Percentiles rank a stretch among this genome's conserved stretches.
phyloP scores from a whole-genome alignment of 345 rosid genomes.

The Gossypium raimondii region DNA sequence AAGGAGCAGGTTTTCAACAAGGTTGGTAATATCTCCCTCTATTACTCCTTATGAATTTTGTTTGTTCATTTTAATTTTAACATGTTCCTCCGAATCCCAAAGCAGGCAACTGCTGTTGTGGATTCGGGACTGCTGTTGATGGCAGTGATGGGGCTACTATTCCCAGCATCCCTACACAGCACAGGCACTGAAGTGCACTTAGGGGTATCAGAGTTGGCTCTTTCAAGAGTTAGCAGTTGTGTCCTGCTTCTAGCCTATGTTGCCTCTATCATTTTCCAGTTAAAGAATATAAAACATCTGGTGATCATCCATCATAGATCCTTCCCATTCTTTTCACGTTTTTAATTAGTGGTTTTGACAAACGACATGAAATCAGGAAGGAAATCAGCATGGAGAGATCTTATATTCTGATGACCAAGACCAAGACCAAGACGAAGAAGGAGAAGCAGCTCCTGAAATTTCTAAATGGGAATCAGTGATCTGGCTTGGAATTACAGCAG shows the following conservation, averaged over 20 bases:
- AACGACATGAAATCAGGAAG: constrained; percentile 46
- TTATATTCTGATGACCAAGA: background rate
- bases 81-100: background rate
- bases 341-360: constrained; percentile 14
- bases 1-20: constrained; percentile 31
- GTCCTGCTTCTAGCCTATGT: constrained; percentile 80
- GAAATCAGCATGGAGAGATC: constrained; percentile 30
- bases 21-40: background rate
- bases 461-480: constrained; percentile 69
- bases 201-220: constrained; percentile 82
- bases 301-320: background rate
- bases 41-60: background rate
- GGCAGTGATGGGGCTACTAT: constrained; percentile 92
- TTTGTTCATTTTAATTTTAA: background rate
- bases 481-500: constrained; percentile 79
- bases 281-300: constrained; percentile 47
- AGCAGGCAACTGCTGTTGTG: constrained; percentile 69
- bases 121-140: constrained; percentile 85
- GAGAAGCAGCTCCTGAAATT: constrained; percentile 69
- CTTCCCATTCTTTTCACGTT: background rate
- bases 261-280: constrained; percentile 74
- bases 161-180: constrained; percentile 84
- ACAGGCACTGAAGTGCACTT: constrained; percentile 87
- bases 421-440: constrained; percentile 9
- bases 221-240: constrained; percentile 90